Conservation (phyloP, 2,329 filamentous ascomycete genomes). For the Ceratocystis smalleyi region DNA sequence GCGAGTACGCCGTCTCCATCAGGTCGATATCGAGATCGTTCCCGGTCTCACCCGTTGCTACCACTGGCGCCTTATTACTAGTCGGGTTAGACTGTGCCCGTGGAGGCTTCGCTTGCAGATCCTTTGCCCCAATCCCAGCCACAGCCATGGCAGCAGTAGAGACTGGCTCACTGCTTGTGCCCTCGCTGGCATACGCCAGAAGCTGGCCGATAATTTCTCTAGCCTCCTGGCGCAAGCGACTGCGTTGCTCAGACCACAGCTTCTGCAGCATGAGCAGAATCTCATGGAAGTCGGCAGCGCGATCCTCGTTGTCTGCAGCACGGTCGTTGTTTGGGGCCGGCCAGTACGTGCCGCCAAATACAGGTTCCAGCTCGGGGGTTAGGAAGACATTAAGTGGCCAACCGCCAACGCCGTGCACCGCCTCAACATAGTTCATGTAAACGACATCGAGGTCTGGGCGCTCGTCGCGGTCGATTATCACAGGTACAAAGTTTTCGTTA, state of each 20-base stretch:
- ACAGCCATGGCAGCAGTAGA: background rate
- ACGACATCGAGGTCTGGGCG: constrained; percentile 86
- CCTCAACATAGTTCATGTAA: constrained; percentile 97
- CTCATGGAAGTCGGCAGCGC: constrained; percentile 63
- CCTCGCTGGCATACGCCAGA: constrained; percentile 76
- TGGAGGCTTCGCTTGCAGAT: background rate
- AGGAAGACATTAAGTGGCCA: constrained; percentile 97
- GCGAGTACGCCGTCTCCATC: constrained; percentile 72
- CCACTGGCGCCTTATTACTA: background rate
- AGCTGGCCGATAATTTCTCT: constrained; percentile 68
- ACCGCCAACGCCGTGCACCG: constrained; percentile 74
- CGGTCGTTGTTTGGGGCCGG: constrained; percentile 48
- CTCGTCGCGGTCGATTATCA: constrained; percentile 88
- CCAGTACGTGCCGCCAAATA: constrained; percentile 96
- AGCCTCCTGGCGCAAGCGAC: constrained; percentile 68
- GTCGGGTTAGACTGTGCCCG: background rate
- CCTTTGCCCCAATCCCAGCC: background rate
- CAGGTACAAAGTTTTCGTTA: constrained; percentile 76
- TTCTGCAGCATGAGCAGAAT: constrained; percentile 64
- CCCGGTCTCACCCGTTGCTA: constrained; percentile 24
- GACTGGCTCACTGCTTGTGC: constrained; percentile 24
- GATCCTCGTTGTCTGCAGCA: constrained; percentile 30
- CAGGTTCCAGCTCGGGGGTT: constrained; percentile 79
- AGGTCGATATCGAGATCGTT: constrained; percentile 78
- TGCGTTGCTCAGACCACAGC: constrained; percentile 69